A percentile compares a stretch with the other conserved stretches of the same genome.
These are phyloP conservation scores for Saprolegnia diclina DNA, from an alignment of 352 stramenopile genomes.

Conservation along the genomic window DNA sequence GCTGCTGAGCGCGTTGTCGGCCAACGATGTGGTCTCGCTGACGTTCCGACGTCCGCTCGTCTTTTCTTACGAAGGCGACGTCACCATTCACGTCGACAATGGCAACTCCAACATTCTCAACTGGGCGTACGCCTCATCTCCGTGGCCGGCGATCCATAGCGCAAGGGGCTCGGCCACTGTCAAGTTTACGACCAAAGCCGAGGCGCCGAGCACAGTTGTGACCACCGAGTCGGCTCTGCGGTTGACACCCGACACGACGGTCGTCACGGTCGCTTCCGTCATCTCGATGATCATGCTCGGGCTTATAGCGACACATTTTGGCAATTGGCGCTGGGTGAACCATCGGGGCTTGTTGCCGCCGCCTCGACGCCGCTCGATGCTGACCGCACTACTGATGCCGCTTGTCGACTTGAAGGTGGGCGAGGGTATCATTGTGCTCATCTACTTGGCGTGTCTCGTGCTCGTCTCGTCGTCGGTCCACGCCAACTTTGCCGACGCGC, in stretches of 20 bases:
- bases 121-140: not conserved
- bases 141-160: conserved; percentile 7
- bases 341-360: not conserved
- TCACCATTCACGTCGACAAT: not conserved
- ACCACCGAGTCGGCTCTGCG: conserved; percentile 23
- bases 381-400: conserved; percentile 47
- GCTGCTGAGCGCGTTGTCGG: not conserved
- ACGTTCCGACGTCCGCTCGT: conserved; percentile 9
- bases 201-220: not conserved
- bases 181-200: not conserved
- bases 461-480: conserved; percentile 31
- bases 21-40: conserved; percentile 11
- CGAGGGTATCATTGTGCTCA: conserved; percentile 57
- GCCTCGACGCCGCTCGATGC: not conserved
- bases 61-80: not conserved
- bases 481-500: conserved; percentile 34
- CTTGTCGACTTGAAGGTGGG: conserved; percentile 56
- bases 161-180: conserved; percentile 4
- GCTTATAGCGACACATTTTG: conserved; percentile 3
- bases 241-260: conserved; percentile 21
- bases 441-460: conserved; percentile 54
- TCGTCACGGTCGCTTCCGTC: not conserved
- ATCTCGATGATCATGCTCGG: conserved; percentile 1
- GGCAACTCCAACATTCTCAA: not conserved
- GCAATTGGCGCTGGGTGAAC: conserved; percentile 27